Base-by-base conservation (phyloP, 2,329 filamentous ascomycete species). In the Hypoxylon sp. region DNA sequence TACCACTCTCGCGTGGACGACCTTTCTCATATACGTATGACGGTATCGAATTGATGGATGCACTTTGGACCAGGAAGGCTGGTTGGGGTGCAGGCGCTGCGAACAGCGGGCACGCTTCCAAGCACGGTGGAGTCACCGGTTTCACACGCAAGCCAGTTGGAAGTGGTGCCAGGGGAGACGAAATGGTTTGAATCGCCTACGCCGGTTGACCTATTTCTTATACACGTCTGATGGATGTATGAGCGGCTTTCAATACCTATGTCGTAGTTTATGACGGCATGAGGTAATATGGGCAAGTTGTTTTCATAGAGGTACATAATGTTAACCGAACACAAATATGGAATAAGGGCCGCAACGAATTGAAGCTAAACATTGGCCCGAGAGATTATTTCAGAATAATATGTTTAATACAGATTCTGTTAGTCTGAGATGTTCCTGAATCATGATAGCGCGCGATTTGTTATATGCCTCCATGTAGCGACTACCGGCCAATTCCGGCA, bases 1-100 rank as follows among this genome's bases (percentile, higher is more conserved):
- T 92, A 32, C 89, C 90, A 17, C 82, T 92, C 4, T 85, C 87
- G 71, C 84, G 89, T 19, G 81, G 84, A 45, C 79, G 83, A 19
- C 82, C 88, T 0, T 90, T 89, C 73, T 78, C 81, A 21, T 89
- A 88, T 67, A 81, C 71, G 7, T 41, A 71, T n/a, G 80, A 79
- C 0, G 76, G 77, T 5, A 78, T 76, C 3, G 84, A 85, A 51
- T 83, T 90, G 52, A 82, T 83, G 60, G 80, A 87, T 59, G 83
- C 87, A 0, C 79, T 87, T 2, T 90, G 86, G 65, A 91, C 89
- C 0, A 80, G 86, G 63, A 84, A 85, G 72, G 89, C 83, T 6
- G 87, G 87, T 0, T 91, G 89, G 89, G 89, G 88, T 19, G 79
- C 76, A 4, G 78, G 79, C 49, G 77, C 80, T 32, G 51, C n/a